Evolutionary conservation across 2,329 filamentous ascomycete genomes (phyloP), one percentile per base, ranked within the genome.

Genomic region (Mycosphaerella arachidis): DNA sequence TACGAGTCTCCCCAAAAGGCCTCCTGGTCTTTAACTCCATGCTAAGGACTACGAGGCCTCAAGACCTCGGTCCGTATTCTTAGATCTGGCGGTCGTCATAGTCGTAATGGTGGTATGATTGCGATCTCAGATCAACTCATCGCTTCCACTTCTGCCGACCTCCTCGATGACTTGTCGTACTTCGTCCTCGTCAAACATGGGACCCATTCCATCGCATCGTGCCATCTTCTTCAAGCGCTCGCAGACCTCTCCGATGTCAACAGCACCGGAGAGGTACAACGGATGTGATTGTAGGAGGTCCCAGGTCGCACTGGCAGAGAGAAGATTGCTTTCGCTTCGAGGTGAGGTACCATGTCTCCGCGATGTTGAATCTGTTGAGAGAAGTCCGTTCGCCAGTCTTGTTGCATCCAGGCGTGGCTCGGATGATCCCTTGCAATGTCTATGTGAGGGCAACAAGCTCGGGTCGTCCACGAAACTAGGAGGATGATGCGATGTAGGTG

Each of bases 231-330:
- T 92, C 56, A 97, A 78, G 12, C 86, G 81, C 70, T 94, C 89
- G 72, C 88, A 92, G 33, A 97, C 89, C 71, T 89, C 84, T 40
- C 82, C 87, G 12, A 97, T 86, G 73, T 97, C 90, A 29, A 97
- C 87, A 20, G 90, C 79, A 0, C 92, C 91, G 51, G 84, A 82
- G 72, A 86, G 85, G 73, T 89, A 95, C 8, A 92, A 76, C 6
- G 90, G 85, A 74, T 96, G 91, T 56, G 79, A 81, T 70, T 95
- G 89, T 61, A 97, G 94, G 56, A 92, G 80, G 69, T 97, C 92
- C 93, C 93, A 97, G 0, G 92, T 88, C 1, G 91, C 90, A 18
- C 87, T 87, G 0, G 88, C 88, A 40, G 88, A 88, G 6, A 94
- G 79, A 13, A 95, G 77, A 60, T 68, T 64, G 67, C 65, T 78